phyloP scores from a whole-genome alignment of 2,329 filamentous ascomycete genomes.

The Fusarium concolor region DNA sequence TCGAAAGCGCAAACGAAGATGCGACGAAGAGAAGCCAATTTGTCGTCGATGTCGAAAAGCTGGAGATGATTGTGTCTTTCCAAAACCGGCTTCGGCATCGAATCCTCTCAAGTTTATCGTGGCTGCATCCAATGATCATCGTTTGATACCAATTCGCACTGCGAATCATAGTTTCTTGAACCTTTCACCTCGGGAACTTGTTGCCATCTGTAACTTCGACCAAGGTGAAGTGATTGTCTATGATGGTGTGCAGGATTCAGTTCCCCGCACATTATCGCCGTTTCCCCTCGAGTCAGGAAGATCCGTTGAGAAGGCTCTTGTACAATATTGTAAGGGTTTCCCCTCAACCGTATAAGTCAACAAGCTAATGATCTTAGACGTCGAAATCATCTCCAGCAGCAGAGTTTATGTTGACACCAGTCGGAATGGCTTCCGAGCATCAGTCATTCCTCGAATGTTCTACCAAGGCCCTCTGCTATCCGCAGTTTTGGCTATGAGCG shows the following conservation, averaged over 20 bases:
- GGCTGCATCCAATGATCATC: constrained; percentile 25
- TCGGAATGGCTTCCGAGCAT: constrained; percentile 38
- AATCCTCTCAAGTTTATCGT: constrained; percentile 42
- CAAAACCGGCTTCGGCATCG: constrained; percentile 24
- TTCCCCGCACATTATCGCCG: constrained; percentile 22
- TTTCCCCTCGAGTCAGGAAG: constrained; percentile 15
- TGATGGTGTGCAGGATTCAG: neutral
- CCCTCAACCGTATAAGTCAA: too few relatives aligned
- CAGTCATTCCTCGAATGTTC: constrained; percentile 40
- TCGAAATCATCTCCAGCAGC: constrained; percentile 39
- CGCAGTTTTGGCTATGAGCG: constrained; percentile 42
- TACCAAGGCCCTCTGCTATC: constrained; percentile 31
- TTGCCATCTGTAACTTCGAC: constrained; percentile 2
- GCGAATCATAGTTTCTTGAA: constrained; percentile 31
- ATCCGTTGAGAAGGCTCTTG: constrained; percentile 29
- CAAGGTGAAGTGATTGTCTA: neutral
- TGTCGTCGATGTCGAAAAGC: constrained; percentile 31
- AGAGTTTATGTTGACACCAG: constrained; percentile 42
- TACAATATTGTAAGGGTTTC: constrained; percentile 40
- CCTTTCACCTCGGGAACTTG: constrained; percentile 32
- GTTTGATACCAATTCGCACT: constrained; percentile 17
- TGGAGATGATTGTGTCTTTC: constrained; percentile 37
- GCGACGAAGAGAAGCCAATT: constrained; percentile 51
- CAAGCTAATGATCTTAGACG: constrained; percentile 31
- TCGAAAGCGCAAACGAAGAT: constrained; percentile 62